Evolutionary conservation across 352 stramenopile species (phyloP), one percentile per base, ranked within the genome.

Genomic region (Aphanomyces cochlioides): DNA sequence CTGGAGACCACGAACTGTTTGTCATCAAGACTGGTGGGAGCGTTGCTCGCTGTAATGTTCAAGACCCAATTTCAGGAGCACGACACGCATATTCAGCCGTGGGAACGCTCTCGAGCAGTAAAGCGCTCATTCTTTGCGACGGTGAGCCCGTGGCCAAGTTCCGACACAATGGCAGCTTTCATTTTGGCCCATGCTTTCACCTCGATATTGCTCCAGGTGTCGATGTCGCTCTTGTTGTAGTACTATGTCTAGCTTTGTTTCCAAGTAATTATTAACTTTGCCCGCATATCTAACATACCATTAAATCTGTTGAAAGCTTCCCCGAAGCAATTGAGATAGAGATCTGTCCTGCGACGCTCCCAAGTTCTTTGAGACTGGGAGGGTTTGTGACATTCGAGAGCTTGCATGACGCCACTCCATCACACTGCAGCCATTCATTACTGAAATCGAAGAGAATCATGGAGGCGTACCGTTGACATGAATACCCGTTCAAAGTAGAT

Each of bases 91-190:
- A 50, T n/a, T 50, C 43, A n/a, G 43, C 2, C 43, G 43, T 50
- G 10, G 43, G 43, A n/a, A 50, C 43, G 43, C 43, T 50, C 43
- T 50, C 43, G 43, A 50, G 43, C 43, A 50, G 43, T n/a, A 50
- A 50, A n/a, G 43, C 43, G 1, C 10, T 50, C 43, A 50, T 50
- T n/a, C 10, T n/a, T 12, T 50, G 43, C 43, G 43, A 50, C 43
- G 43, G 43, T n/a, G 43, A n/a, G 10, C 43, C 43, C 43, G 43
- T 50, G 10, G 43, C 43, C 43, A 50, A 50, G 43, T 50, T 50
- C 17, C 43, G 43, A 50, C 43, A 50, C 43, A 50, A 50, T 50
- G 43, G 43, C 43, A 50, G 43, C 43, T 50, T n/a, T n/a, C 43
- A 50, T n/a, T 50, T 50, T 50, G 43, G 43, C 10, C 43, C 43